Base-by-base conservation (phyloP, 2,329 filamentous ascomycete species). In the Sclerotinia nivalis region DNA sequence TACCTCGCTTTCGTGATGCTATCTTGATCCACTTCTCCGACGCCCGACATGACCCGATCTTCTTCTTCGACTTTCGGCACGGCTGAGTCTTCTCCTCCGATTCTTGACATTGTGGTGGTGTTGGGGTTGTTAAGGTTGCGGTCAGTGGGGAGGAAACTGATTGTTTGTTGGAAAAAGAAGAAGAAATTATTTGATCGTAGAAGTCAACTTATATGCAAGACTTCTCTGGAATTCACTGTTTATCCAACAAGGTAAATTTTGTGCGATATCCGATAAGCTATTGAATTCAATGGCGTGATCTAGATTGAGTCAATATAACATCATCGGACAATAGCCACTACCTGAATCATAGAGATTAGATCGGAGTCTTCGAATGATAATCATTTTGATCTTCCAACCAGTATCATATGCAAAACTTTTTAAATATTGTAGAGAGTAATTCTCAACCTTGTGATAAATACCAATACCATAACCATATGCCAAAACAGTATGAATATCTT, bases 161-260 rank as follows among this genome's bases (percentile, higher is more conserved):
- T 25, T 40, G 2, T 5, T 40, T 40, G 34, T 43, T 37, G 55
- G 55, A 40, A 40, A 40, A 34, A 2, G 22, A 22, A 59, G 34
- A 25, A 40, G 31, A 25, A 25, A 25, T 25, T 25, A 40, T 40
- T 25, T 5, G 34, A 34, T 22, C 12, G 3, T 22, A 40, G 20
- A 59, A 25, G 13, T 43, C 22, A 25, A 59, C 55, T 40, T 40
- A 59, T 40, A 59, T 40, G 22, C 1, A 4, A 40, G 9, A 40
- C 15, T 59, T 25, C 12, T 59, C 55, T 22, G 40, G 40, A 58
- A 59, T 59, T 59, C 55, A 59, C 55, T 25, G n/a, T 56, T 31
- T 40, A 25, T n/a, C 55, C 55, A n/a, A 18, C 55, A 59, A 59
- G 55, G 55, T 59, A 40, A n/a, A 18, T 40, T 15, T 10, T 59